Base-by-base conservation (phyloP, 805 yeast species). In the Ogataea wickerhamii region DNA sequence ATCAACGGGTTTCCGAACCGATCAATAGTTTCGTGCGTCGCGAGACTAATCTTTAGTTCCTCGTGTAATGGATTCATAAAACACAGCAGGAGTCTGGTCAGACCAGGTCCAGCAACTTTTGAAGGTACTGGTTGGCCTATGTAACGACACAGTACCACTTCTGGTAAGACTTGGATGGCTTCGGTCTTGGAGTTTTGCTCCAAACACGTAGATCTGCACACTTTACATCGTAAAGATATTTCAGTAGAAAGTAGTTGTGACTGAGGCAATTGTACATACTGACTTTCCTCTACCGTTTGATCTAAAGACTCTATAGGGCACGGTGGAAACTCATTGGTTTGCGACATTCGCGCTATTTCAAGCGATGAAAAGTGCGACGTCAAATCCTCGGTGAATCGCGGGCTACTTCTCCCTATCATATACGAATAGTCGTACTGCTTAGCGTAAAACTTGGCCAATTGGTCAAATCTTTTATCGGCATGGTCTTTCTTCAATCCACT, bases 321-420 rank as follows among this genome's bases (percentile, higher is more conserved):
- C 3, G 28, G 34, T 1, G 48, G 48, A 3, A 41, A 3, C 6
- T 19, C 27, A 14, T 35, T 36, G n/a, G 36, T 17, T 21, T 44
- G 43, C 21, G 41, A 38, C 5, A 49, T 36, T 5, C 31, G 21
- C 8, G 59, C 60, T 8, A 53, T 36, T 31, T 57, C 58, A 16
- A 52, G 34, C 12, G 55, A 44, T 4, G 47, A 41, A 10, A 51
- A 45, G 14, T 35, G 37, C 2, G 44, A 34, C 3, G 48, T 34
- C 14, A 47, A 27, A 12, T 47, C 52, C 7, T 37, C 28, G 14
- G 38, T 41, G 21, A 48, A 37, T 18, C 22, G 31, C 12, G 24
- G 22, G 16, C 30, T 33, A 22, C 29, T 34, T 18, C 25, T 37
- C 31, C 39, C 45, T 18, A 40, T 29, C 6, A 48, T 42, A n/a